Conservation (phyloP, 2,329 filamentous ascomycete species). For the Fusarium pilosicola region DNA sequence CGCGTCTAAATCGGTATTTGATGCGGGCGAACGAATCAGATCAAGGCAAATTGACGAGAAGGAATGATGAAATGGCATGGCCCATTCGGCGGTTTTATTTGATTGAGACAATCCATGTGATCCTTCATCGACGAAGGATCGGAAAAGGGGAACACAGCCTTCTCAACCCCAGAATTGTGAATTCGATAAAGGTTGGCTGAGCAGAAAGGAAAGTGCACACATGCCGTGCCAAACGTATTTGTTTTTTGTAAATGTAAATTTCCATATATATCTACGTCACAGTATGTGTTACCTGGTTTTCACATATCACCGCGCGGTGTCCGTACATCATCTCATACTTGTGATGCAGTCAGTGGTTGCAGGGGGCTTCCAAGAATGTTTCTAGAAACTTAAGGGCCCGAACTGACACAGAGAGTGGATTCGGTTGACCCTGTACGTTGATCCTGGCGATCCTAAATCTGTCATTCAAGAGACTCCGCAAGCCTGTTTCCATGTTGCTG, state of each 20-base stretch:
- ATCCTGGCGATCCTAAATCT: background rate
- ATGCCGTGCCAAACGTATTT: background rate
- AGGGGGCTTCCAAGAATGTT: background rate
- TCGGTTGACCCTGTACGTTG: background rate
- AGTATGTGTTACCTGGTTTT: background rate
- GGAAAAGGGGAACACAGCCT: slow-evolving; percentile 12
- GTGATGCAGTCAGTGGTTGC: background rate
- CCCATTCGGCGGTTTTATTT: slow-evolving; percentile 6
- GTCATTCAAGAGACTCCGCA: background rate
- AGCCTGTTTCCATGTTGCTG: background rate
- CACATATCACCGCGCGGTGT: background rate
- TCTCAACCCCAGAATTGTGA: background rate
- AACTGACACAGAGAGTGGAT: background rate
- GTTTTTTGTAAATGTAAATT: background rate
- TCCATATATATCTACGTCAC: too few species aligned
- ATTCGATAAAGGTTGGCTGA: background rate
- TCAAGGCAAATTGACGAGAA: background rate
- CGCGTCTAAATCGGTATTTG: background rate
- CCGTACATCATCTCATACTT: background rate
- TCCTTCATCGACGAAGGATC: slow-evolving; percentile 21
- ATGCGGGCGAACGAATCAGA: slow-evolving; percentile 13
- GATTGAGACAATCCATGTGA: slow-evolving; percentile 28
- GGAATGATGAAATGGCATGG: slow-evolving; percentile 1
- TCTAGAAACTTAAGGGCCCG: slow-evolving; percentile 5
- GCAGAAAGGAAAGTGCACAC: background rate